Conservation (phyloP, 2,329 filamentous ascomycete species). For the Blumeria graminis region DNA sequence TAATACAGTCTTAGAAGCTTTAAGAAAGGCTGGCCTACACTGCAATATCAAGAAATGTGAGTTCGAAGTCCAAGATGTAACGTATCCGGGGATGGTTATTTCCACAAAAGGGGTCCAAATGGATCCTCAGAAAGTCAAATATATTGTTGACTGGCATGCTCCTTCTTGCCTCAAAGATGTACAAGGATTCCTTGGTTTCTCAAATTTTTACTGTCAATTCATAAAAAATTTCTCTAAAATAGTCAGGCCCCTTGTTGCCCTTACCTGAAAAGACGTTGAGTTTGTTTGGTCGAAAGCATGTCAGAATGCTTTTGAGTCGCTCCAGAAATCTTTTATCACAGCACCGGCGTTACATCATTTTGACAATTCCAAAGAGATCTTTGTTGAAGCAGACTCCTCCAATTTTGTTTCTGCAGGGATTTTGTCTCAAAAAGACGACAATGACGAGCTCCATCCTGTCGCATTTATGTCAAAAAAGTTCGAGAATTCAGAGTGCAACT, state of each 20-base stretch:
- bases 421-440: background rate
- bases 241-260: no score
- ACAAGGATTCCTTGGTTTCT: no score
- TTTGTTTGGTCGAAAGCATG: no score
- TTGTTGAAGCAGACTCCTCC: background rate
- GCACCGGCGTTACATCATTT: background rate
- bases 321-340: no score
- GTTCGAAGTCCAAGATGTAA: background rate
- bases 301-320: no score
- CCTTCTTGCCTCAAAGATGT: background rate
- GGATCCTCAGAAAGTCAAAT: background rate
- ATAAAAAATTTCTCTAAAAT: no score
- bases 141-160: background rate
- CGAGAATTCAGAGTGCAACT: background rate
- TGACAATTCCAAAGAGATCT: slow-evolving; percentile 1
- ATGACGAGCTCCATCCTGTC: background rate
- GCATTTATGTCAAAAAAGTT: background rate
- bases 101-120: background rate
- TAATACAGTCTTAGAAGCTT: background rate
- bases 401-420: background rate
- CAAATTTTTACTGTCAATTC: no score
- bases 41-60: background rate
- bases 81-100: background rate
- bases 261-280: no score
- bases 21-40: background rate